Conservation (phyloP, 2,329 filamentous ascomycete species). For the Emydomyces testavorans region DNA sequence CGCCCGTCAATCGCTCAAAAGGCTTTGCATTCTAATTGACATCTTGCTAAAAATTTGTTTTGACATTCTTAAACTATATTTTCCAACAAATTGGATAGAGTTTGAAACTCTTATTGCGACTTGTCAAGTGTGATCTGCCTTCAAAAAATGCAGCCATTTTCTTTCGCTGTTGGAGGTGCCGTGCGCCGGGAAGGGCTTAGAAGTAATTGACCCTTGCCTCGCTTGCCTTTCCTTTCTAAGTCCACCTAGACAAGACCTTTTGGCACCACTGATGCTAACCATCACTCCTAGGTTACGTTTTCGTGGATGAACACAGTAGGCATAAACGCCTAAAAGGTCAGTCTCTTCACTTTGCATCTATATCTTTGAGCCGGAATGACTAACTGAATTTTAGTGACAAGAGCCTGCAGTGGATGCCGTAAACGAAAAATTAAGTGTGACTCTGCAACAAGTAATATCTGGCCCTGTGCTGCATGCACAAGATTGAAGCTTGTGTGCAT, state of each 20-base stretch:
- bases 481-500: constrained; percentile 87
- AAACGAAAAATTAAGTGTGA: constrained; percentile 97
- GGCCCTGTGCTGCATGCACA: constrained; percentile 91
- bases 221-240: too few species aligned
- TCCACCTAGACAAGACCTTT: too few species aligned
- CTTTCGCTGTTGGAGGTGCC: constrained; percentile 56
- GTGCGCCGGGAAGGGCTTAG: constrained; percentile 67
- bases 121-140: constrained; percentile 23
- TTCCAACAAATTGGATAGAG: background rate
- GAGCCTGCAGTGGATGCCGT: constrained; percentile 89
- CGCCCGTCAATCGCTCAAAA: background rate
- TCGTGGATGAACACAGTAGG: constrained; percentile 96
- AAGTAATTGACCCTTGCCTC: constrained; percentile 45
- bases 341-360: constrained; percentile 10
- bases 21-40: background rate
- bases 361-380: background rate
- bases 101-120: background rate
- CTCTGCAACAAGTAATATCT: constrained; percentile 89
- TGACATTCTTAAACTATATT: background rate
- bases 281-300: constrained; percentile 72
- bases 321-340: constrained; percentile 92
- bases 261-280: constrained; percentile 15
- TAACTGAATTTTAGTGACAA: constrained; percentile 58
- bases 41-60: background rate
- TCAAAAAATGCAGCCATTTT: constrained; percentile 55